Base-by-base conservation (phyloP, 1,139 yeast species). In the Kodamaea plutei region DNA sequence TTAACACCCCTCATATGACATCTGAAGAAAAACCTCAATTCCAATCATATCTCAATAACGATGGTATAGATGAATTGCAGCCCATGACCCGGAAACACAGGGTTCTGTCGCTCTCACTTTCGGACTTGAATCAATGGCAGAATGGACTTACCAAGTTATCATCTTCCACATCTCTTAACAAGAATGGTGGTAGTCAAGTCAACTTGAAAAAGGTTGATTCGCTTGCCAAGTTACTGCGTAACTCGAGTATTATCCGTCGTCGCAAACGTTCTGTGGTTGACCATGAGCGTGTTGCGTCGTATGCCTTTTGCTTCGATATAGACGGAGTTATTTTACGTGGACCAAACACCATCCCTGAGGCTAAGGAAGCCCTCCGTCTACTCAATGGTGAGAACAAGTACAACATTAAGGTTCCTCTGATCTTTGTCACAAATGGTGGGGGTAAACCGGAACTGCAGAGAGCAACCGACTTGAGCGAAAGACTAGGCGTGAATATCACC, bases 351-450 rank as follows among this genome's bases (percentile, higher is more conserved):
- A 80, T 84, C 33, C 88, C 89, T 0, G 77, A 80, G 48, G 91
- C 91, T 1, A 71, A 69, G 14, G 74, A 79, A 39, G 94, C 94
- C 5, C 60, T 84, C 45, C 67, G 65, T 40, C 54, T 82, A 63
- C 67, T 84, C 41, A 78, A 83, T 47, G 94, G 94, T 36, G 77
- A 78, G 26, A 84, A 84, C 63, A 73, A 79, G 50, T 83, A 84
- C 64, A 76, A 82, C 52, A 79, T 84, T 47, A 77, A 74, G 44
- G 88, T 84, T n/a, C 94, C 95, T 3, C 82, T 81, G 47, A 82
- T 84, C 38, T 83, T 81, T 56, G 91, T 84, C 43, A 84, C 95
- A 33, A 84, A 84, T 53, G 95, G 95, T 43, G 94, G 94, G 44
- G 95, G 95, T 33, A 76, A 82, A 50, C 84, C 87, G 6, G 95